phyloP scores from a whole-genome alignment of 2,329 filamentous ascomycete species.

The Alternaria longipes region DNA sequence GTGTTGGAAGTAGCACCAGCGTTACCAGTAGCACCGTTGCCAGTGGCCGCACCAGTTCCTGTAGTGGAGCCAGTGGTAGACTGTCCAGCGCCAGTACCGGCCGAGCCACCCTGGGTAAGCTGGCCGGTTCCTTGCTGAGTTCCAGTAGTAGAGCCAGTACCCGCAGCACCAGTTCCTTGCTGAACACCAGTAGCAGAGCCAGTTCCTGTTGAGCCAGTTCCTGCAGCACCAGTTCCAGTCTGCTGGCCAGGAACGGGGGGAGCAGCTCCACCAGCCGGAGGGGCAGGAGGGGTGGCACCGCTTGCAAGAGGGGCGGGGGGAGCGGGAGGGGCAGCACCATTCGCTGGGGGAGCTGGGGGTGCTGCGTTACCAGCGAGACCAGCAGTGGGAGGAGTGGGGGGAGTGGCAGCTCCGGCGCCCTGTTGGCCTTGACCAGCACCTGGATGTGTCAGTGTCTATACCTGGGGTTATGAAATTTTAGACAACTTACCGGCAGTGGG shows the following conservation, averaged over 20 bases:
- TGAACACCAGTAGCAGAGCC: neutral
- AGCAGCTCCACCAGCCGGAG: too few relatives aligned
- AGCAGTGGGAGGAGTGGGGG: conserved; percentile 1
- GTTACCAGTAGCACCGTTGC: neutral
- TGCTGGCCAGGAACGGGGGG: neutral
- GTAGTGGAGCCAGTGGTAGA: conserved; percentile 1
- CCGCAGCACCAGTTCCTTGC: conserved; percentile 2
- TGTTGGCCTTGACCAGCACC: neutral
- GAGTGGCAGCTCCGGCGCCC: neutral
- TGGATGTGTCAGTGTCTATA: neutral
- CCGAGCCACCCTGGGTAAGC: neutral
- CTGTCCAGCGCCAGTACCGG: neutral
- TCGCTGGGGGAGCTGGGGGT: neutral
- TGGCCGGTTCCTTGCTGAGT: neutral
- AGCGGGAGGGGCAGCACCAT: neutral
- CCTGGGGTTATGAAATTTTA: rapidly evolving
- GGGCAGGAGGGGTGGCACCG: too few relatives aligned
- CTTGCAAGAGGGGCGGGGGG: too few relatives aligned
- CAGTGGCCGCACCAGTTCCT: neutral
- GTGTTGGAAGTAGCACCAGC: neutral
- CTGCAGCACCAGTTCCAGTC: conserved; percentile 2
- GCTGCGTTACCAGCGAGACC: neutral
- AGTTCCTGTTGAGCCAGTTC: conserved; percentile 3
- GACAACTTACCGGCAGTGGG: neutral
- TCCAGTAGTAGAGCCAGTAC: neutral